phyloP scores from a whole-genome alignment of 2,329 filamentous ascomycete species.

The Aquanectria penicillioides region DNA sequence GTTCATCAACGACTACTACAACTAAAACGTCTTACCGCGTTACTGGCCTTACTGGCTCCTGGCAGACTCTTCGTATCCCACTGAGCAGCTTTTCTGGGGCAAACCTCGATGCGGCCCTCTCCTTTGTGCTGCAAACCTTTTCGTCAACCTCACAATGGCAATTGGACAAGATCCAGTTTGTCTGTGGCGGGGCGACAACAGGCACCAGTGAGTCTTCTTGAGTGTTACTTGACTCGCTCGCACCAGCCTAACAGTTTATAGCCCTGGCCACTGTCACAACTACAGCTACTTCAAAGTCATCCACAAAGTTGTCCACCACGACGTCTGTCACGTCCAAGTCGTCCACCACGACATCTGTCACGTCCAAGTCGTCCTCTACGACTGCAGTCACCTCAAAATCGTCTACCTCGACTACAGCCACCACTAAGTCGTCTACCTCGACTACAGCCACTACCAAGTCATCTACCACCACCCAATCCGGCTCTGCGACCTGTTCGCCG shows the following conservation, averaged over 20 bases:
- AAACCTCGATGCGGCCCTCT: slow-evolving; percentile 59
- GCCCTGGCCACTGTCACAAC: background rate
- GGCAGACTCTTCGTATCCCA: slow-evolving; percentile 61
- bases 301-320: no score
- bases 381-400: no score
- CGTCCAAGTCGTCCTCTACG: no score
- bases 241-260: background rate
- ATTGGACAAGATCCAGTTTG: slow-evolving; percentile 58
- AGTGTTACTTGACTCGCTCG: background rate
- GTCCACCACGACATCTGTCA: no score
- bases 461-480: slow-evolving; percentile 7
- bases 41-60: slow-evolving; percentile 58
- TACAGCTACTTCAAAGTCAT: no score
- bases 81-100: slow-evolving; percentile 60
- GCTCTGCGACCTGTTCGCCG: slow-evolving; percentile 47
- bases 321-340: no score
- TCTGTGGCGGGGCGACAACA: slow-evolving; percentile 45
- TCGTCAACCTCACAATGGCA: slow-evolving; percentile 49
- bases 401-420: no score
- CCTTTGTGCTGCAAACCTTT: slow-evolving; percentile 55
- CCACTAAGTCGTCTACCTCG: slow-evolving; percentile 8
- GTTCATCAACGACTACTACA: slow-evolving; percentile 51
- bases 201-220: slow-evolving; percentile 26
- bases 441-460: slow-evolving; percentile 9
- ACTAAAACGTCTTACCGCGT: slow-evolving; percentile 56